A percentile compares a stretch with the other conserved stretches of the same genome.
Conservation (phyloP, 306 rosid species). For the Trichosanthes cucumerina region DNA sequence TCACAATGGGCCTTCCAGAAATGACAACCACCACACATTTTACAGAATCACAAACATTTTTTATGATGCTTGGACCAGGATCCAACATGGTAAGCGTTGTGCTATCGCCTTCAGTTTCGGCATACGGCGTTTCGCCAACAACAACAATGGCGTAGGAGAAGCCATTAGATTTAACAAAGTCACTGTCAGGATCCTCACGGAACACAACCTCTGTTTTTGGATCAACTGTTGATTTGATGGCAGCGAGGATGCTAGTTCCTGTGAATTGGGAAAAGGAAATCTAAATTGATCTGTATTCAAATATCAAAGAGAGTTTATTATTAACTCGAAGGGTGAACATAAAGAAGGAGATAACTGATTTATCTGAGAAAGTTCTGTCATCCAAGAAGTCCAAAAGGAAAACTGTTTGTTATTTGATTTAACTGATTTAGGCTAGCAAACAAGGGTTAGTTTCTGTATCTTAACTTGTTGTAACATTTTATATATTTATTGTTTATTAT, state of each 20-base stretch:
- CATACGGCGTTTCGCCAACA: conserved; percentile 79
- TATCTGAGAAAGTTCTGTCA: not conserved
- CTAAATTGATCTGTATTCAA: not conserved
- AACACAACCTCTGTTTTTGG: conserved; percentile 51
- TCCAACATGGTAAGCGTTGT: conserved; percentile 47
- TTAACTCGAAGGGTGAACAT: not conserved
- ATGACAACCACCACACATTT: conserved; percentile 60
- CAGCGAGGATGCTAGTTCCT: conserved; percentile 81
- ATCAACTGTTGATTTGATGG: conserved; percentile 56
- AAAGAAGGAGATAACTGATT: not conserved
- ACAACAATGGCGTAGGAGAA: conserved; percentile 72
- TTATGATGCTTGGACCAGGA: conserved; percentile 58
- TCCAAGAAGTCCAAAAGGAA: not conserved
- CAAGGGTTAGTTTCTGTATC: too few species aligned
- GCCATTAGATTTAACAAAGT: conserved; percentile 50
- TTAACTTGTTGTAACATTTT: too few species aligned
- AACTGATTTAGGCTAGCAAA: too few species aligned
- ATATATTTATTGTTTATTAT: too few species aligned
- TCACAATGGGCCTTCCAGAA: conserved; percentile 79
- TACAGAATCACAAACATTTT: conserved; percentile 53
- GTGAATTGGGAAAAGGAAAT: conserved; percentile 17
- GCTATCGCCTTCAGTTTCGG: conserved; percentile 75
- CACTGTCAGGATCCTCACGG: conserved; percentile 54
- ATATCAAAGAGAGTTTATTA: not conserved
- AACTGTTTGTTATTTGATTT: not conserved